Evolutionary conservation across 2,329 filamentous ascomycete genomes (phyloP).

Genomic region (Phialocephala sp.): DNA sequence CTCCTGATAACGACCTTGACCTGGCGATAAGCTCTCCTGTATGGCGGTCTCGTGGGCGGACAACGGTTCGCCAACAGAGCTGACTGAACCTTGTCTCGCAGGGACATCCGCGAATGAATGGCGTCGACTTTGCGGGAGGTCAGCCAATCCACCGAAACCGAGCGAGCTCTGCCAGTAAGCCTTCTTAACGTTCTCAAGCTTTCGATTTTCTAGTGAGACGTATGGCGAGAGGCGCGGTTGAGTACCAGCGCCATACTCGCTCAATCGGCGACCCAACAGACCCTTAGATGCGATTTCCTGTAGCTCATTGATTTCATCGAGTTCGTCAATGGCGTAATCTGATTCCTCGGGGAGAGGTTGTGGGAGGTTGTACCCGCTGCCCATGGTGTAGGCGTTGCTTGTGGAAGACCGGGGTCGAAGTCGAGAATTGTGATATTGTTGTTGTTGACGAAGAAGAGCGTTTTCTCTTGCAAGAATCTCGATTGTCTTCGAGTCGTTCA

Average conservation of each 20-base stretch:
- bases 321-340: constrained; percentile 75
- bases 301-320: constrained; percentile 65
- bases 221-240: constrained; percentile 42
- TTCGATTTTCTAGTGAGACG: constrained; percentile 62
- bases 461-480: constrained; percentile 68
- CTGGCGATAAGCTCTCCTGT: constrained; percentile 40
- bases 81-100: constrained; percentile 67
- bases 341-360: constrained; percentile 68
- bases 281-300: constrained; percentile 41
- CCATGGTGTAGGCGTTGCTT: constrained; percentile 54
- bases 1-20: constrained; percentile 41
- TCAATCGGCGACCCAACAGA: constrained; percentile 44
- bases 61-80: constrained; percentile 61
- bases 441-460: constrained; percentile 64
- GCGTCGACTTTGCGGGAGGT: constrained; percentile 74
- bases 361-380: constrained; percentile 64
- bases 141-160: constrained; percentile 65
- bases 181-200: constrained; percentile 69
- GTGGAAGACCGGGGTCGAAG: constrained; percentile 65
- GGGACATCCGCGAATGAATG: constrained; percentile 79
- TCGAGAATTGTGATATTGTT: constrained; percentile 60
- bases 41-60: constrained; percentile 44
- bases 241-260: constrained; percentile 42
- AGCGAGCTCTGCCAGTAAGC: constrained; percentile 74
- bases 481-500: constrained; percentile 63